phyloP scores from a whole-genome alignment of 768 basidiomycete species.

The Gelatoporia subvermispora region DNA sequence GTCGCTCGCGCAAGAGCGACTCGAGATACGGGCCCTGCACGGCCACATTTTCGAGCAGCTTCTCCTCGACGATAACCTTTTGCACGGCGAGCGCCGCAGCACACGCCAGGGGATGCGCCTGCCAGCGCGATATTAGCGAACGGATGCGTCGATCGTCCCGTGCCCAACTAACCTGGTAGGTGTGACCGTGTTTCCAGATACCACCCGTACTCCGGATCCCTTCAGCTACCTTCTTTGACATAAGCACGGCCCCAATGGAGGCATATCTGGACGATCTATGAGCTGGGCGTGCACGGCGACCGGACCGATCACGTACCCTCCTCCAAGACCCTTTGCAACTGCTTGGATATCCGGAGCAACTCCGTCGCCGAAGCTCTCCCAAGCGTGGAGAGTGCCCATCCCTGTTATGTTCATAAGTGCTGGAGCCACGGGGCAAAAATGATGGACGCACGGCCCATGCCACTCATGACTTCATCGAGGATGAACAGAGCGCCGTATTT shows the following conservation, averaged over 20 bases:
- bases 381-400: slow-evolving; percentile 83
- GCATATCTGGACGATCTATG: slow-evolving; percentile 50
- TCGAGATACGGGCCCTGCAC: slow-evolving; percentile 56
- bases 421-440: neutral
- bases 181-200: slow-evolving; percentile 80
- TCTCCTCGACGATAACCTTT: slow-evolving; percentile 60
- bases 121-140: neutral
- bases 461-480: slow-evolving; percentile 89
- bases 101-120: slow-evolving; percentile 74
- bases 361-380: slow-evolving; percentile 80
- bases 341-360: slow-evolving; percentile 81
- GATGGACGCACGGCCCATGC: slow-evolving; percentile 72
- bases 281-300: neutral
- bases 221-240: slow-evolving; percentile 65
- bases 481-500: slow-evolving; percentile 73
- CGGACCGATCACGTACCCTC: slow-evolving; percentile 50
- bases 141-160: neutral
- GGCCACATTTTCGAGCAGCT: slow-evolving; percentile 63
- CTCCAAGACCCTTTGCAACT: slow-evolving; percentile 85
- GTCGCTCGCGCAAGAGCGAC: slow-evolving; percentile 45
- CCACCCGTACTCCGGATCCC: slow-evolving; percentile 68
- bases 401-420: slow-evolving; percentile 35
- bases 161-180: slow-evolving; percentile 56
- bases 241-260: slow-evolving; percentile 75
- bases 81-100: slow-evolving; percentile 82